Conservation (phyloP, 139 green algal genomes). For the Helicosporidium sp. region DNA sequence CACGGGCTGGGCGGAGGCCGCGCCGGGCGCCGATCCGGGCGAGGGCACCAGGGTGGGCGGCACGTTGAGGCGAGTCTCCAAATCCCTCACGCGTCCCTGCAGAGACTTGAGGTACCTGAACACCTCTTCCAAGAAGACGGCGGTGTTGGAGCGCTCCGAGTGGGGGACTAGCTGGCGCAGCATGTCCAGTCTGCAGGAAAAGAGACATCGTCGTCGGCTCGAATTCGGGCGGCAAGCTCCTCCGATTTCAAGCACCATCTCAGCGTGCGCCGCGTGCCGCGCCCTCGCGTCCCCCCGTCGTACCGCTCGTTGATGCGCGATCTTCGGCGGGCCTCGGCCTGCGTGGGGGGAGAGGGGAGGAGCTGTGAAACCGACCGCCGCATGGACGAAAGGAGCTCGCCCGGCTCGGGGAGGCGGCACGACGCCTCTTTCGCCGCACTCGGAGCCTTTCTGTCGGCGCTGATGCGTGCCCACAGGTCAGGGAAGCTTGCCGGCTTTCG, state of each 20-base stretch:
- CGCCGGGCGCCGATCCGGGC: too few relatives aligned
- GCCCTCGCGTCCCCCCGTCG: too few relatives aligned
- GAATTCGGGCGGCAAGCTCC: too few relatives aligned
- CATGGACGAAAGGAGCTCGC: too few relatives aligned
- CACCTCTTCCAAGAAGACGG: conserved; percentile 57
- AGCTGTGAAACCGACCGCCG: too few relatives aligned
- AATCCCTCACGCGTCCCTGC: conserved; percentile 9
- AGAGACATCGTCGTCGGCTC: too few relatives aligned
- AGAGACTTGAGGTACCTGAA: conserved; percentile 49
- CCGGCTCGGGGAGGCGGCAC: too few relatives aligned
- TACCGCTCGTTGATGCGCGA: conserved; percentile 15
- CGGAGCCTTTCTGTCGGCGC: too few relatives aligned
- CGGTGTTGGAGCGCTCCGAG: conserved; percentile 62
- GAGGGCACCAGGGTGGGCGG: not conserved
- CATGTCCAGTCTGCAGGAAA: conserved; percentile 36
- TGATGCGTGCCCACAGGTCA: too few relatives aligned
- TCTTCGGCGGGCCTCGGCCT: conserved; percentile 14
- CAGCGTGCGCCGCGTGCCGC: not conserved
- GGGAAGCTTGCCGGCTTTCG: too few relatives aligned
- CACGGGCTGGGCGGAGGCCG: not conserved
- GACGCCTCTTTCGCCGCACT: too few relatives aligned
- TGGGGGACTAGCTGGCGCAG: conserved; percentile 57
- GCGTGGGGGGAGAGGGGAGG: not conserved
- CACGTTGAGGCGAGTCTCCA: conserved; percentile 8
- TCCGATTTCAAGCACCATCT: not conserved